A percentile compares a stretch with the other conserved stretches of the same genome.
Conservation (phyloP, 345 rosid species). For the Euphorbia peplus region DNA sequence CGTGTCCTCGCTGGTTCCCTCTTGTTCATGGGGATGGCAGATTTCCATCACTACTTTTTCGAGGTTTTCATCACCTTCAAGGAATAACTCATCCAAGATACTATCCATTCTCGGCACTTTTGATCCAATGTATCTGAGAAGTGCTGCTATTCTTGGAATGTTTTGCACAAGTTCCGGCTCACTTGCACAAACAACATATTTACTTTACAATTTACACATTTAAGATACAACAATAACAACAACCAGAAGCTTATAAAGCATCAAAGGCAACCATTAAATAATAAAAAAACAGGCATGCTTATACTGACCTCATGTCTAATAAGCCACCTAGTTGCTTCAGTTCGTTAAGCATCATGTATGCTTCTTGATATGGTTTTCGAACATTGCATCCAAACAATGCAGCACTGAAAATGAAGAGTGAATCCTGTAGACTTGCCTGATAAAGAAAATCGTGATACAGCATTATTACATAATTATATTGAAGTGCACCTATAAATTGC, state of each 20-base stretch:
- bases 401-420: constrained; percentile 9
- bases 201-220: neutral
- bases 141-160: constrained; percentile 13
- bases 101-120: constrained; percentile 16
- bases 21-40: constrained; percentile 1
- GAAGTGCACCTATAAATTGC: too few species aligned
- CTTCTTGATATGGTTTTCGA: neutral
- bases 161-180: constrained; percentile 9
- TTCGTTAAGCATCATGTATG: constrained; percentile 7
- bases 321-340: constrained; percentile 13
- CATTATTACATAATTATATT: neutral
- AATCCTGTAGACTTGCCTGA: constrained; percentile 18
- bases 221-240: neutral
- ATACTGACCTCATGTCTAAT: constrained; percentile 17
- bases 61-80: neutral
- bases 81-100: constrained; percentile 10
- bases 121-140: constrained; percentile 14
- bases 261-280: too few species aligned
- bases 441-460: neutral
- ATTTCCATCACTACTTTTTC: constrained; percentile 2
- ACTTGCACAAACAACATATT: constrained; percentile 7
- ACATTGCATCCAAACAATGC: constrained; percentile 3
- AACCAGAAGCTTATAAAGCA: neutral
- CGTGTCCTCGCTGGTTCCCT: neutral
- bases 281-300: neutral